A percentile compares a stretch with the other conserved stretches of the same genome.
These are phyloP conservation scores for Cerioporus squamosus DNA, from an alignment of 1,284 basidiomycete species.

Conservation along the genomic window DNA sequence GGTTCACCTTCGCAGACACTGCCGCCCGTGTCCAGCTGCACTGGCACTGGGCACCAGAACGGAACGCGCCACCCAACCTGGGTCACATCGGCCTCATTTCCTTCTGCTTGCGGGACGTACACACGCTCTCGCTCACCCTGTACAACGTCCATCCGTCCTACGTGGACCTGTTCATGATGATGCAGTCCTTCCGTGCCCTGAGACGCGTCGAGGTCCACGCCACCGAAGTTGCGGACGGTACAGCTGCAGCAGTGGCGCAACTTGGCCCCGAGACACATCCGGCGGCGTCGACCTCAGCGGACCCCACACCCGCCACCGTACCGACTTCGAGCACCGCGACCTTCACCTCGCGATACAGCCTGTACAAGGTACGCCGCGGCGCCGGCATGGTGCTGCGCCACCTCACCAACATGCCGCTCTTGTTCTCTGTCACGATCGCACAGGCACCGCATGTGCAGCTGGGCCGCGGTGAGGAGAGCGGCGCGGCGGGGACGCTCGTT, in stretches of 20 bases:
- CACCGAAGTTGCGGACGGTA: background rate
- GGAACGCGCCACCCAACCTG: constrained; percentile 3
- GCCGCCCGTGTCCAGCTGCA: constrained; percentile 8
- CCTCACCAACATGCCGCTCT: constrained; percentile 7
- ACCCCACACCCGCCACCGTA: too few species aligned
- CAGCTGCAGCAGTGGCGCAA: background rate
- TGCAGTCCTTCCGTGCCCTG: constrained; percentile 10
- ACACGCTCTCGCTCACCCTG: constrained; percentile 4
- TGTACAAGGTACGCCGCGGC: constrained; percentile 3
- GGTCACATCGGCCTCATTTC: constrained; percentile 12
- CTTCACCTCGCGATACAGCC: background rate
- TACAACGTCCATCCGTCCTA: constrained; percentile 1
- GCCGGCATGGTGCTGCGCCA: constrained; percentile 3
- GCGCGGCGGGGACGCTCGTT: too few species aligned
- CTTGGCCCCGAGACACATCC: background rate
- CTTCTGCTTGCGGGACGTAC: constrained; percentile 8
- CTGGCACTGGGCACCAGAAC: constrained; percentile 13
- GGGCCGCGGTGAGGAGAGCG: background rate
- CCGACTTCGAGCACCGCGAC: background rate
- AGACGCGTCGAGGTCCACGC: constrained; percentile 4
- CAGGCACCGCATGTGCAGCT: background rate
- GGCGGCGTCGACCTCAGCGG: too few species aligned
- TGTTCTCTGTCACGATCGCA: constrained; percentile 14
- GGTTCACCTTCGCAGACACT: constrained; percentile 15
- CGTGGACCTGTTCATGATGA: constrained; percentile 5